These are phyloP conservation scores for Fusarium sp. DNA, from an alignment of 2,329 filamentous ascomycete genomes.

Conservation along the genomic window DNA sequence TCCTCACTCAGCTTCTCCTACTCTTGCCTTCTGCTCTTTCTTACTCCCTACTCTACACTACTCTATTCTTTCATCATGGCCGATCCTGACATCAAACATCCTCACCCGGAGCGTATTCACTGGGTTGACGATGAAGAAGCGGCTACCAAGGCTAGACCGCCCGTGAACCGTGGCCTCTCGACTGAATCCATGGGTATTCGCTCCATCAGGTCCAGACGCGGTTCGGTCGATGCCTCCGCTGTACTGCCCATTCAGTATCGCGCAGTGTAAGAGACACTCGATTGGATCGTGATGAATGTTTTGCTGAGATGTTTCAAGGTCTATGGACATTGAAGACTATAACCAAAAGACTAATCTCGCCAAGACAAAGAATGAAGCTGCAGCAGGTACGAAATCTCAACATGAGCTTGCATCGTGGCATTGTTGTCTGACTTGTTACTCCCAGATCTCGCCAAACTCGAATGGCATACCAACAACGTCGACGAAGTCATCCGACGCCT, in stretches of 20 bases:
- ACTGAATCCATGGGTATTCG: constrained; percentile 27
- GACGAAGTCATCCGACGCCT: constrained; percentile 30
- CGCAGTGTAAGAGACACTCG: constrained; percentile 29
- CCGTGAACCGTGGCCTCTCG: constrained; percentile 25
- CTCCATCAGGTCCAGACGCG: constrained; percentile 25
- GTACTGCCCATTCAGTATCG: constrained; percentile 36
- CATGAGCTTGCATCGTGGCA: too few relatives aligned
- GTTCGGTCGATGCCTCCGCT: constrained; percentile 24
- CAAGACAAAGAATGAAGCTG: constrained; percentile 21
- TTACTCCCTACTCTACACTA: neutral
- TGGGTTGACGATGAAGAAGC: constrained; percentile 36
- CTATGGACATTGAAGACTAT: constrained; percentile 37
- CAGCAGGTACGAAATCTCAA: constrained; percentile 5
- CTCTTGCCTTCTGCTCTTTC: neutral
- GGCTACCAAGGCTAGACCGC: constrained; percentile 22
- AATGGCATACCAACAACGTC: constrained; percentile 34
- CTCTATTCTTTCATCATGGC: constrained; percentile 16
- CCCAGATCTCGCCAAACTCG: constrained; percentile 32
- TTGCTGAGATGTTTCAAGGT: constrained; percentile 24
- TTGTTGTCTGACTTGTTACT: neutral
- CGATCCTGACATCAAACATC: constrained; percentile 26
- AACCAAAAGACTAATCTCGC: constrained; percentile 22
- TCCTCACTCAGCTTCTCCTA: constrained; percentile 17
- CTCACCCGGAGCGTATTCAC: constrained; percentile 30
- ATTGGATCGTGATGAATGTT: neutral